Evolutionary conservation across 2,329 filamentous ascomycete species (phyloP).

Genomic region (Escovopsis weberi): DNA sequence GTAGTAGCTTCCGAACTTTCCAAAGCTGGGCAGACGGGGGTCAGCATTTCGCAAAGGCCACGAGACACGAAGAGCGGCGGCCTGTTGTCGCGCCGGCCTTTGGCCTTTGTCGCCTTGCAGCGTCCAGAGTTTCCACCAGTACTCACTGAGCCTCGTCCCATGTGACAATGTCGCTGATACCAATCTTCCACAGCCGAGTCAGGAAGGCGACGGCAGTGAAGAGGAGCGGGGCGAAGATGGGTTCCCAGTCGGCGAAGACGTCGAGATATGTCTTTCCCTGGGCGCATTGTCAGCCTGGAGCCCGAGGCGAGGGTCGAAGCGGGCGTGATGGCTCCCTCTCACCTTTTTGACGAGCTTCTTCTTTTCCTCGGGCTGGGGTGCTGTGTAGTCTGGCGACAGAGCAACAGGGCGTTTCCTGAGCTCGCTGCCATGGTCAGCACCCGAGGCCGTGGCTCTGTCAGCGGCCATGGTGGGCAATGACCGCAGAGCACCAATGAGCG

Average conservation of each 20-base stretch:
- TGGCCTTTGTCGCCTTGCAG: too few species aligned
- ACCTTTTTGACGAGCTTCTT: conserved; percentile 47
- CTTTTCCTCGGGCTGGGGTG: conserved; percentile 39
- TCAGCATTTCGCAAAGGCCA: conserved; percentile 5
- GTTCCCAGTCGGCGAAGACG: conserved; percentile 49
- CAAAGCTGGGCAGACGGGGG: conserved; percentile 43
- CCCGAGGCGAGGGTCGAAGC: neutral
- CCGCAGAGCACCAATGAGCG: conserved; percentile 2
- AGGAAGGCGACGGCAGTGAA: conserved; percentile 49
- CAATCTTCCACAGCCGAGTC: conserved; percentile 56
- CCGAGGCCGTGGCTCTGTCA: conserved; percentile 42
- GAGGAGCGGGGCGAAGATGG: conserved; percentile 44
- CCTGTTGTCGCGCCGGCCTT: too few species aligned
- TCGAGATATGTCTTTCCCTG: conserved; percentile 44
- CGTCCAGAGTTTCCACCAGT: neutral
- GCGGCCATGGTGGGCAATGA: conserved; percentile 31
- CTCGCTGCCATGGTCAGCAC: conserved; percentile 42
- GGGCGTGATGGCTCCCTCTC: neutral
- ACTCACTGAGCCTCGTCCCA: conserved; percentile 54
- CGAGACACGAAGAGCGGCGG: neutral
- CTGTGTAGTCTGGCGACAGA: conserved; percentile 19
- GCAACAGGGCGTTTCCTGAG: conserved; percentile 39
- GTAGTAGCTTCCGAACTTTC: conserved; percentile 98
- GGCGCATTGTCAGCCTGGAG: conserved; percentile 9
- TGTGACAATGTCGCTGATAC: conserved; percentile 50